Evolutionary conservation across 257 asterid species (phyloP), one percentile per base, ranked within the genome.

Genomic region (Nicotiana undulata): DNA sequence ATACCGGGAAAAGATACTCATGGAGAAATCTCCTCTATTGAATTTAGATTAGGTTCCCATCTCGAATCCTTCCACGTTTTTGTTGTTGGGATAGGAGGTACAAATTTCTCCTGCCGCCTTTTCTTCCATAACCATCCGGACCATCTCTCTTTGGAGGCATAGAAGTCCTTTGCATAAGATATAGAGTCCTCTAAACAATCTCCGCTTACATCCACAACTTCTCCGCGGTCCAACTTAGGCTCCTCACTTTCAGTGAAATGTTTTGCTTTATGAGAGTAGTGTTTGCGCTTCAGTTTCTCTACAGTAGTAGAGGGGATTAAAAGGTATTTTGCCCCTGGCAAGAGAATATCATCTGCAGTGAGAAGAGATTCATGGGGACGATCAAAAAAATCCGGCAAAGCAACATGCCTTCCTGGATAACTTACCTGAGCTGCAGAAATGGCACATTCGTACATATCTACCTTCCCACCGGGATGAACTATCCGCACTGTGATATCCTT

Each of bases 401-500:
- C 85, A 13, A 94, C 82, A 61, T 87, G 83, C 90, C 89, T 87
- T 46, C 91, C 96, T 55, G 96, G 98, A 81, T 92, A 87, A 56
- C 80, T 89, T 83, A 94, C 20, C 44, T 77, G 83, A n/a, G 88
- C 89, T 60, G 90, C 96, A 29, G 90, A 88, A 81, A 92, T 80
- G 46, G 92, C 81, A 55, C 68, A 79, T 0, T 60, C 85, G 60
- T 89, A 89, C 83, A 88, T 80, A 81, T 94, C 98, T 63, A 88
- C 83, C 26, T 83, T 82, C 34, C 98, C 95, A 8, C 97, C 94
- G 4, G 92, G 89, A 79, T 89, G 96, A 81, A 93, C 90, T 81
- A 86, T 77, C 58, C 85, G 65, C 59, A 88, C 86, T 6, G 81
- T 72, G 9, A 66, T 37, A 63, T 89, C 90, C 84, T 85, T 89